Evolutionary conservation across 768 basidiomycete genomes (phyloP).

Genomic region (Trametes cubensis): DNA sequence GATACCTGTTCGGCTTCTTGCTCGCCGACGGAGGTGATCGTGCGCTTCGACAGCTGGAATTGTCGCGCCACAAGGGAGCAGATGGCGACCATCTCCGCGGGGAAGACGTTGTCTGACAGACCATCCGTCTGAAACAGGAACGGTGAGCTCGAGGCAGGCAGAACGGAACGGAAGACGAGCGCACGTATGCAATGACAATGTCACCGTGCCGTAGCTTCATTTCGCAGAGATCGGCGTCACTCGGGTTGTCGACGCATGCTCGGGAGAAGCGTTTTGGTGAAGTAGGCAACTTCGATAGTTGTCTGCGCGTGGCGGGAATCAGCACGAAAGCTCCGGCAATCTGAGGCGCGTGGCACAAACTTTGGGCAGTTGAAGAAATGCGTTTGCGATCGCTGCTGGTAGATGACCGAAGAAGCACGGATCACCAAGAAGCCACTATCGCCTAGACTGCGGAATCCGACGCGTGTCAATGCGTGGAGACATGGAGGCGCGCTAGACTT

Average conservation of each 20-base stretch:
- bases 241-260: conserved; percentile 41
- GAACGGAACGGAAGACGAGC: not conserved
- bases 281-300: conserved; percentile 40
- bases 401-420: conserved; percentile 64
- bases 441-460: conserved; percentile 54
- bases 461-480: conserved; percentile 1
- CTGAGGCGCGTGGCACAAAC: conserved; percentile 36
- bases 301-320: conserved; percentile 28
- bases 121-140: conserved; percentile 52
- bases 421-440: conserved; percentile 78
- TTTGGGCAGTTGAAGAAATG: conserved; percentile 51
- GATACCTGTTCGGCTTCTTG: conserved; percentile 33
- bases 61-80: conserved; percentile 64
- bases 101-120: conserved; percentile 61
- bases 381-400: conserved; percentile 47
- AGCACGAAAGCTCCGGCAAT: no score
- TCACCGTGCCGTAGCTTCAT: conserved; percentile 55
- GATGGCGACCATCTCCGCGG: conserved; percentile 68
- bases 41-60: conserved; percentile 19
- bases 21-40: conserved; percentile 9
- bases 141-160: not conserved
- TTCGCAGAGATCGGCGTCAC: conserved; percentile 48
- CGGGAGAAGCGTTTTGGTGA: conserved; percentile 27
- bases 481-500: not conserved
- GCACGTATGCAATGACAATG: conserved; percentile 52